Percentiles rank a stretch among this genome's conserved stretches.
Conservation (phyloP, 1,139 yeast genomes). For the Hyphopichia wangnamkhiaoensis region DNA sequence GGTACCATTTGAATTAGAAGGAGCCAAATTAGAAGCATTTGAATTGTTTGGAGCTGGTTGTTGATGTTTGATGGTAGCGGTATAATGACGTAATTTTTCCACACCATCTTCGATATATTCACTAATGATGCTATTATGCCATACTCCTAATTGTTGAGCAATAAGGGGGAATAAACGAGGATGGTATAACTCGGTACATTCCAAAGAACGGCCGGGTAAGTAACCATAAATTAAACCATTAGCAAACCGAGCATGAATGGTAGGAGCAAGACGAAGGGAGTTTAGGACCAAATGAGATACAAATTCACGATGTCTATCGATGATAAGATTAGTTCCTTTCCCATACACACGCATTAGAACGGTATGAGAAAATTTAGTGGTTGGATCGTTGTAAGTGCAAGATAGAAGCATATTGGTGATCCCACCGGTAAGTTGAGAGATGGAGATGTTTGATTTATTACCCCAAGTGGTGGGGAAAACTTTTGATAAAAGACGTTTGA, state of each 20-base stretch:
- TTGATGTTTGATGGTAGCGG: slow-evolving; percentile 20
- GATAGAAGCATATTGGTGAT: slow-evolving; percentile 73
- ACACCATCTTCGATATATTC: slow-evolving; percentile 53
- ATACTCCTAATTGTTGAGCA: slow-evolving; percentile 68
- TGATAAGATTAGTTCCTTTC: slow-evolving; percentile 69
- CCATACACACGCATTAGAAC: slow-evolving; percentile 76
- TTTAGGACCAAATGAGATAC: slow-evolving; percentile 68
- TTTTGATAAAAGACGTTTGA: slow-evolving; percentile 32
- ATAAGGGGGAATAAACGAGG: slow-evolving; percentile 54
- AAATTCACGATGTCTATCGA: slow-evolving; percentile 75
- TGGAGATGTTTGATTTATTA: slow-evolving; percentile 20
- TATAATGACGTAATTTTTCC: slow-evolving; percentile 41
- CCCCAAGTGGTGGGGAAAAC: slow-evolving; percentile 39
- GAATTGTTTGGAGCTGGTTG: not conserved
- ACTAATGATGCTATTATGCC: slow-evolving; percentile 58
- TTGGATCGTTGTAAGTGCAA: slow-evolving; percentile 34
- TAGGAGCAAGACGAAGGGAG: slow-evolving; percentile 66
- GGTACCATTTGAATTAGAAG: too few relatives aligned
- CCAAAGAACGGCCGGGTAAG: slow-evolving; percentile 63
- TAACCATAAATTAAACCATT: slow-evolving; percentile 78
- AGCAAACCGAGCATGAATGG: slow-evolving; percentile 65
- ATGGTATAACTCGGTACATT: slow-evolving; percentile 55
- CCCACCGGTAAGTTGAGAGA: slow-evolving; percentile 65
- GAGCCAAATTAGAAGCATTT: not conserved
- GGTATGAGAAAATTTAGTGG: slow-evolving; percentile 22